Percentiles rank a stretch among this genome's conserved stretches.
These are phyloP conservation scores for Stephania japonica DNA, from an alignment of 164 flowering plant species.

Conservation along the genomic window DNA sequence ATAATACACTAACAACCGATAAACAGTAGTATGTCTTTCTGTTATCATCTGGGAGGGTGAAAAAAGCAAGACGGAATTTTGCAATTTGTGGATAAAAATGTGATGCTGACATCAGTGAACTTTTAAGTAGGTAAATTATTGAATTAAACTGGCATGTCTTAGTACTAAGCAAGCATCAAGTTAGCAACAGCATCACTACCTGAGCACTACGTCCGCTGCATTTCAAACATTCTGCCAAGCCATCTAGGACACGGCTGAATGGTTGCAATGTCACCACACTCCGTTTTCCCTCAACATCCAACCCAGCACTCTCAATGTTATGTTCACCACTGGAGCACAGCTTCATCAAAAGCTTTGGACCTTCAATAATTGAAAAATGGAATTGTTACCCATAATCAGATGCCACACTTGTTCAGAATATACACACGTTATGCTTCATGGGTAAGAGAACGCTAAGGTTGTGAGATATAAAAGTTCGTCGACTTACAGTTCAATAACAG, in stretches of 20 bases:
- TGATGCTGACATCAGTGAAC: background rate
- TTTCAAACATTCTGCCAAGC: slow-evolving; percentile 70
- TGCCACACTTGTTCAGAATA: no score
- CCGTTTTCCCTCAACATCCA: slow-evolving; percentile 16
- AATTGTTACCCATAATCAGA: background rate
- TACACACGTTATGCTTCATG: no score
- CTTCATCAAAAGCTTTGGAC: slow-evolving; percentile 51
- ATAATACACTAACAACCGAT: no score
- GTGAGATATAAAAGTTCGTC: background rate
- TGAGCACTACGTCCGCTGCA: slow-evolving; percentile 41
- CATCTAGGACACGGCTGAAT: slow-evolving; percentile 42
- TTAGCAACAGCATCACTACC: slow-evolving; percentile 28
- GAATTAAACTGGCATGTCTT: background rate
- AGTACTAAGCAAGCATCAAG: background rate
- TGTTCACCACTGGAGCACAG: slow-evolving; percentile 43
- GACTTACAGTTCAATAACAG: slow-evolving; percentile 77
- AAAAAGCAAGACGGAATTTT: no score
- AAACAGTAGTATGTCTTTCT: no score
- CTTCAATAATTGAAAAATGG: slow-evolving; percentile 31
- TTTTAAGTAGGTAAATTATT: background rate
- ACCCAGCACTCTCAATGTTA: slow-evolving; percentile 15
- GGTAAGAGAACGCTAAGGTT: background rate
- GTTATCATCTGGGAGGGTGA: no score
- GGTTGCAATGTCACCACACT: slow-evolving; percentile 21
- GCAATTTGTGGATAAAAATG: no score